phyloP scores from a whole-genome alignment of 345 rosid species.

The Citrus hindsii region DNA sequence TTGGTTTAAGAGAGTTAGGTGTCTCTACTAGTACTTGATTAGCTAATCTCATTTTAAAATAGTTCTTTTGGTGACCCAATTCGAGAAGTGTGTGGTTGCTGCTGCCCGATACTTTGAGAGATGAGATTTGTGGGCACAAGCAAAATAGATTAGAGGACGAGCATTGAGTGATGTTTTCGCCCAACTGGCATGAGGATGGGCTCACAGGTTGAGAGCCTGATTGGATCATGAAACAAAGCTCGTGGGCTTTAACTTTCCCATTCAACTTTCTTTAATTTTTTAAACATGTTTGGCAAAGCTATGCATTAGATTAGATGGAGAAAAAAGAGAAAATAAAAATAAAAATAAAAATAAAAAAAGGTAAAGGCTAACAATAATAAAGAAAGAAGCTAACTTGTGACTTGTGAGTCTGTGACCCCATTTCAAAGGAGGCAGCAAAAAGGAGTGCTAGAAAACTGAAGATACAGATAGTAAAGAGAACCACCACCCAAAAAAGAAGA shows the following conservation, averaged over 20 bases:
- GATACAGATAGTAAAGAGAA: slow-evolving; percentile 20
- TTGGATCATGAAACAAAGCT: slow-evolving; percentile 46
- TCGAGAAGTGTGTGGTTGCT: not conserved
- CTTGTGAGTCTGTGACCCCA: slow-evolving; percentile 37
- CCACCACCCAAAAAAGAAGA: slow-evolving; percentile 7
- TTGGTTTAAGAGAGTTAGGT: not conserved
- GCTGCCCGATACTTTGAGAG: not conserved
- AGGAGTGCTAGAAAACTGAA: slow-evolving; percentile 16
- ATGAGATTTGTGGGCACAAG: not conserved
- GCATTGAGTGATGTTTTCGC: not conserved
- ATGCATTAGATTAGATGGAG: not conserved
- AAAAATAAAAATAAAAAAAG: slow-evolving; percentile 18
- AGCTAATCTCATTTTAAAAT: not conserved
- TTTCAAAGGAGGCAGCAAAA: slow-evolving; percentile 30
- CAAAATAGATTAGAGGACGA: not conserved
- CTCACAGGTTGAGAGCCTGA: slow-evolving; percentile 34
- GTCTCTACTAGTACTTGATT: not conserved
- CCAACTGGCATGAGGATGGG: slow-evolving; percentile 22
- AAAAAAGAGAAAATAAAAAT: not conserved
- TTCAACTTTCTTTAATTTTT: not conserved
- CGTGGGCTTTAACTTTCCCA: slow-evolving; percentile 37
- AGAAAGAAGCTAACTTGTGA: slow-evolving; percentile 18
- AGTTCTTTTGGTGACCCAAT: not conserved
- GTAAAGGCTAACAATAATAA: slow-evolving; percentile 16
- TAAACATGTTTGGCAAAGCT: slow-evolving; percentile 12